These are phyloP conservation scores for Pythium dissimile DNA, from an alignment of 352 stramenopile species.

Conservation along the genomic window DNA sequence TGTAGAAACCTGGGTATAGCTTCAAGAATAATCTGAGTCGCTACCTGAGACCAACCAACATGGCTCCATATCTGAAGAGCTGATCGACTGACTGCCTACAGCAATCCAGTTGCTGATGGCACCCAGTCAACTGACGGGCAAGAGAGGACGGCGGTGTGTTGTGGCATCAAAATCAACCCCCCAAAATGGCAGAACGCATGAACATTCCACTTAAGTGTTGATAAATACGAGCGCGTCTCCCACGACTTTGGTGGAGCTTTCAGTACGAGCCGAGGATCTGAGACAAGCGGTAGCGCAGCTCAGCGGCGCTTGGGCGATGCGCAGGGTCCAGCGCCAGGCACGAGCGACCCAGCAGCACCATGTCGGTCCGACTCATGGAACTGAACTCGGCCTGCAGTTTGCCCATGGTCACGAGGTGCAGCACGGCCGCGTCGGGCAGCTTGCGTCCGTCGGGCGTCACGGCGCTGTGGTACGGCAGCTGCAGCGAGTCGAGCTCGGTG, in stretches of 20 bases:
- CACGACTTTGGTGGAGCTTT: neutral
- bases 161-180: too few species aligned
- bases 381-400: constrained; percentile 28
- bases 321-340: constrained; percentile 28
- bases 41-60: neutral
- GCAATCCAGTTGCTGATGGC: neutral
- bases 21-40: neutral
- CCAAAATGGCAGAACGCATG: too few species aligned
- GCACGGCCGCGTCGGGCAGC: constrained; percentile 24
- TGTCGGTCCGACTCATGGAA: constrained; percentile 15
- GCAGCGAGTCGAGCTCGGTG: constrained; percentile 19
- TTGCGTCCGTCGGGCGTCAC: constrained; percentile 20
- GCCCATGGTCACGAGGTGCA: constrained; percentile 34
- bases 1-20: neutral
- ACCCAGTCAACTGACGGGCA: neutral
- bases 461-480: constrained; percentile 24
- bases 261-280: constrained; percentile 22
- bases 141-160: too few species aligned
- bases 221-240: constrained; percentile 11
- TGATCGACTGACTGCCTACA: too few species aligned
- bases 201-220: too few species aligned
- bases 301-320: constrained; percentile 19
- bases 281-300: constrained; percentile 15
- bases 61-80: constrained; percentile 5
- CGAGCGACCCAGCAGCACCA: constrained; percentile 23